Base-by-base conservation (phyloP, 2,329 filamentous ascomycete genomes). In the Colletotrichum melonis region DNA sequence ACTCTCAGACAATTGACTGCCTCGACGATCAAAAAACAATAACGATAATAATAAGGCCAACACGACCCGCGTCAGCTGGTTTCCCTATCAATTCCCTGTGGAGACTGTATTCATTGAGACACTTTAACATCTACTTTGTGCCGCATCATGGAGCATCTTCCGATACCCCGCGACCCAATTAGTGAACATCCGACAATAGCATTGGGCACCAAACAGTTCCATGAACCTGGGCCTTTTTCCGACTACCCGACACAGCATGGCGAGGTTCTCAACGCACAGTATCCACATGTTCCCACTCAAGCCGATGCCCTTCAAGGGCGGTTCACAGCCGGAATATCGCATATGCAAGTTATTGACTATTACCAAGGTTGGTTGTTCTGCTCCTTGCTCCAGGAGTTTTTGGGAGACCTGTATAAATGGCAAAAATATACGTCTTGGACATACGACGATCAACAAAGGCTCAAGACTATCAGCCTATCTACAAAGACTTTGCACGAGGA, bases 111-210 rank as follows among this genome's bases (percentile, higher is more conserved):
- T 16, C 42, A n/a, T 46, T n/a, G 5, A n/a, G 19, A 49, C 19
- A n/a, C 16, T 49, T 2, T 19, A 8, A 22, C 42, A n/a, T 49
- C 19, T 19, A n/a, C 16, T n/a, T 6, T 49, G 16, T n/a, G 42
- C 19, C 63, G 4, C 12, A 5, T n/a, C 42, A 73, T 73, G 65
- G 69, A 73, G 9, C 69, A 73, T 38, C 69, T 73, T 5, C 65
- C 69, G 7, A n/a, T 73, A 5, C 69, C 69, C n/a, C 65, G 66
- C 7, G 69, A 69, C 38, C 69, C 69, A 6, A 69, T 69, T 26
- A 16, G 42, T 9, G 30, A 28, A 2, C 65, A 60, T 14, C 65
- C 64, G 14, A 26, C 8, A 5, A 55, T 72, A 35, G 5, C 3
- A 7, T 38, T 63, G 19, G 49, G 30, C n/a, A 63, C 69, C 7